Conservation (phyloP, 192 early-diverging fungal species). For the Coemansia guatemalensis region DNA sequence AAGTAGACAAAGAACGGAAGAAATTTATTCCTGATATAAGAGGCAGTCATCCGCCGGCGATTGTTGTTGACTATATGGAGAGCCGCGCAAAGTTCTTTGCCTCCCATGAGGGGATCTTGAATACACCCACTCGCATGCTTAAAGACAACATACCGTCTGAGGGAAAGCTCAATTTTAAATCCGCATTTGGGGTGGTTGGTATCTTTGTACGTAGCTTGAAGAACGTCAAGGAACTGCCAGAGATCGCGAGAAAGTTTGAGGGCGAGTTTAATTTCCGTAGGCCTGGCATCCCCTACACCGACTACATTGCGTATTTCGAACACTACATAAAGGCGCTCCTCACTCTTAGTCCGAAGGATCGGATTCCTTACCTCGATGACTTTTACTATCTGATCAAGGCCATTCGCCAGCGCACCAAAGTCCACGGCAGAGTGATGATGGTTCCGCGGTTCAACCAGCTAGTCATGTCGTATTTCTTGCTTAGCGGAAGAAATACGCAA, state of each 20-base stretch:
- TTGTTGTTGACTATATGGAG: constrained; percentile 11
- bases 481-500: constrained; percentile 17
- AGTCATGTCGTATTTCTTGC: constrained; percentile 27
- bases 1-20: neutral
- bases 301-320: constrained; percentile 17
- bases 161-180: constrained; percentile 8
- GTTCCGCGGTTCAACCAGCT: constrained; percentile 2
- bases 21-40: constrained; percentile 4
- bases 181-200: constrained; percentile 9
- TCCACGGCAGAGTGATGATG: constrained; percentile 16
- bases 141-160: neutral
- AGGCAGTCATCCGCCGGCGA: constrained; percentile 19
- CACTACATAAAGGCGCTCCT: constrained; percentile 30
- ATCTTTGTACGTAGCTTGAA: constrained; percentile 7
- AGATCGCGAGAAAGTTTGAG: neutral
- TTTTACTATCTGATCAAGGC: constrained; percentile 50
- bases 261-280: constrained; percentile 37
- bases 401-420: constrained; percentile 28
- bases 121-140: constrained; percentile 30
- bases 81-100: constrained; percentile 16
- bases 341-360: neutral
- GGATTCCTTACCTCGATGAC: constrained; percentile 19
- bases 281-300: neutral
- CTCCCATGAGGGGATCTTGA: constrained; percentile 20
- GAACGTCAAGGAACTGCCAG: neutral